Evolutionary conservation across 805 yeast species (phyloP).

Genomic region (Spathaspora gorwiae): DNA sequence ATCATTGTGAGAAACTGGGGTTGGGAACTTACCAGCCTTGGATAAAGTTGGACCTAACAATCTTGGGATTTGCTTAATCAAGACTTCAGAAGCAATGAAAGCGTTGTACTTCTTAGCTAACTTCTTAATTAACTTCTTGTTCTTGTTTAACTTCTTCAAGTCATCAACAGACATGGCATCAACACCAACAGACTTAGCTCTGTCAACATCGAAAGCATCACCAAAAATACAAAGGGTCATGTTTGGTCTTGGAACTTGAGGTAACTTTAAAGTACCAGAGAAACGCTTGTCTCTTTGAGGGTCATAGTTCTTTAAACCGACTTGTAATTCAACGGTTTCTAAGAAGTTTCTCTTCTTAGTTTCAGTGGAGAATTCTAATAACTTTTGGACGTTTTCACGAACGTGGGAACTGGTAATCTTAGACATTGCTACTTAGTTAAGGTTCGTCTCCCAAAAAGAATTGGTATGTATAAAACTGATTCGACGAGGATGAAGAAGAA

Average conservation of each 20-base stretch:
- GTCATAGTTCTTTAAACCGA: conserved; percentile 99
- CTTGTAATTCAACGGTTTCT: conserved; percentile 99
- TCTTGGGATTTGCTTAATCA: conserved; percentile 99
- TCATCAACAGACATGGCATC: conserved; percentile 99
- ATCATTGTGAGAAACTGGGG: conserved; percentile 99
- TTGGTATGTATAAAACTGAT: conserved; percentile 42
- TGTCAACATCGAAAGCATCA: conserved; percentile 99
- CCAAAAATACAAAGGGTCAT: conserved; percentile 99
- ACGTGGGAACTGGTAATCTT: conserved; percentile 90
- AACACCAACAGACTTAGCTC: conserved; percentile 98
- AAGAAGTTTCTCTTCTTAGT: conserved; percentile 99
- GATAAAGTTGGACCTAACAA: conserved; percentile 99
- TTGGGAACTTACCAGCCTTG: conserved; percentile 99
- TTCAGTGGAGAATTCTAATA: conserved; percentile 84
- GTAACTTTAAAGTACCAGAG: conserved; percentile 98
- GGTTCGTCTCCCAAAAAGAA: conserved; percentile 71
- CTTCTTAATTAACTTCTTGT: conserved; percentile 99
- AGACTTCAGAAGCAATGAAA: conserved; percentile 97
- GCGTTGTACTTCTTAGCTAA: conserved; percentile 99
- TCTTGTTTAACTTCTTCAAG: conserved; percentile 99
- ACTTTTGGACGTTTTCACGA: conserved; percentile 93
- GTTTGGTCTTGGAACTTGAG: conserved; percentile 99
- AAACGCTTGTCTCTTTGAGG: conserved; percentile 99
- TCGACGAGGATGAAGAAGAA: conserved; percentile 50
- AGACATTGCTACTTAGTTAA: conserved; percentile 52